Evolutionary conservation across 257 asterid genomes (phyloP).

Genomic region (Solanum paucissectum): DNA sequence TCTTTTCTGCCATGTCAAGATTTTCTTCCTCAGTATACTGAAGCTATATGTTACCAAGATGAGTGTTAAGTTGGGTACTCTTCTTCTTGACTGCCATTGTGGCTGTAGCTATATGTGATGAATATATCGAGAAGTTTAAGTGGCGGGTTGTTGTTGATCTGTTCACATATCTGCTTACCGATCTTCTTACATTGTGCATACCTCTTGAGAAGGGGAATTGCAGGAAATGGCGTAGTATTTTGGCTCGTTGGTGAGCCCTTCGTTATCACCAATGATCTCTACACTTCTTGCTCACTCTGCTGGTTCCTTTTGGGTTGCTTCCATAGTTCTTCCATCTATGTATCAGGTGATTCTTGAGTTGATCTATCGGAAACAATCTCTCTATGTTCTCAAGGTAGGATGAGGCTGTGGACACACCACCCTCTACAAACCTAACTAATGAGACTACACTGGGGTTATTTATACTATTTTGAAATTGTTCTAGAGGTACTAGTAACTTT

Average conservation of each 20-base stretch:
- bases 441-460: background rate
- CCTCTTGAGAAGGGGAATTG: background rate
- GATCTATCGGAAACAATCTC: too few relatives aligned
- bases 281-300: background rate
- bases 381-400: background rate
- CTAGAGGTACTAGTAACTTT: too few relatives aligned
- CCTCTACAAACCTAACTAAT: background rate
- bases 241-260: background rate
- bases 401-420: background rate
- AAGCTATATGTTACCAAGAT: conserved; percentile 32
- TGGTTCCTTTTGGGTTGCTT: background rate
- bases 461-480: too few relatives aligned
- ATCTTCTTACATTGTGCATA: conserved; percentile 25
- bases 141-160: conserved; percentile 37
- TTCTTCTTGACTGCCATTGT: conserved; percentile 32
- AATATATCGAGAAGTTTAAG: conserved; percentile 17
- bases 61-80: conserved; percentile 11
- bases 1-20: background rate
- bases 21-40: background rate
- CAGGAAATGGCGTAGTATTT: background rate
- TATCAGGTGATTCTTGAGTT: background rate
- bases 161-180: conserved; percentile 46
- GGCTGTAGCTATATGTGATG: conserved; percentile 32
- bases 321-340: fast-evolving
- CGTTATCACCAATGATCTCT: background rate